Conservation (phyloP, 345 rosid species). For the Streptanthus diversifolius region DNA sequence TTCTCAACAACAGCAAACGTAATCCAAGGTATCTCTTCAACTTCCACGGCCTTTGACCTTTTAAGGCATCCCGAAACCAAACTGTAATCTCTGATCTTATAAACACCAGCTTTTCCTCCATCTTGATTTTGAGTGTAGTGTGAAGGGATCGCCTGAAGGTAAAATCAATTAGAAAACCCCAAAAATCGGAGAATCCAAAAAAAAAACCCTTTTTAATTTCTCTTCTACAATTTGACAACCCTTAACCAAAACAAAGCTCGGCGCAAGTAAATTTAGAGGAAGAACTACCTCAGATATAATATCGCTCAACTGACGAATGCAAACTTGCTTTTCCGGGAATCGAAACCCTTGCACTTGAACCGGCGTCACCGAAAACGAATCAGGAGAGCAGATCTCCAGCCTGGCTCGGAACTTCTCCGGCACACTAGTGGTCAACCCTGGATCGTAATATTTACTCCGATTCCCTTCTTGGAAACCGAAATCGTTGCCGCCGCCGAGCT, state of each 20-base stretch:
- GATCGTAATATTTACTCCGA: slow-evolving; percentile 14
- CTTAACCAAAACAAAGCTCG: not conserved
- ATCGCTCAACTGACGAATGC: slow-evolving; percentile 45
- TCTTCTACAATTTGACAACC: slow-evolving; percentile 6
- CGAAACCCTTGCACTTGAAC: slow-evolving; percentile 43
- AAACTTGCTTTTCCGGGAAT: slow-evolving; percentile 59
- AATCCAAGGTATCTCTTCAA: slow-evolving; percentile 73
- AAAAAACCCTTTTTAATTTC: not conserved
- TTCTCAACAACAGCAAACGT: slow-evolving; percentile 69
- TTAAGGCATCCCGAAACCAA: slow-evolving; percentile 57
- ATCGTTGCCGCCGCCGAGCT: slow-evolving; percentile 32
- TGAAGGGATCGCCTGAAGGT: slow-evolving; percentile 53
- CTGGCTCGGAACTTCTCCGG: slow-evolving; percentile 54
- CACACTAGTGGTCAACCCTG: slow-evolving; percentile 19
- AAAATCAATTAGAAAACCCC: not conserved
- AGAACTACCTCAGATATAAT: slow-evolving; percentile 54
- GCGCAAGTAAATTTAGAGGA: not conserved
- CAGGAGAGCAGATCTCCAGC: slow-evolving; percentile 86
- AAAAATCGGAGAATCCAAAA: not conserved
- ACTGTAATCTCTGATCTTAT: slow-evolving; percentile 64
- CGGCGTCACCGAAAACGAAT: slow-evolving; percentile 72
- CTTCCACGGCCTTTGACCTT: slow-evolving; percentile 49
- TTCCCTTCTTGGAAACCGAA: slow-evolving; percentile 15
- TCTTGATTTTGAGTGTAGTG: slow-evolving; percentile 71
- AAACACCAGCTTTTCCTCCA: slow-evolving; percentile 79